Evolutionary conservation across 129 eudicot genomes (phyloP), one percentile per base, ranked within the genome.

Genomic region (Tanacetum coccineum): DNA sequence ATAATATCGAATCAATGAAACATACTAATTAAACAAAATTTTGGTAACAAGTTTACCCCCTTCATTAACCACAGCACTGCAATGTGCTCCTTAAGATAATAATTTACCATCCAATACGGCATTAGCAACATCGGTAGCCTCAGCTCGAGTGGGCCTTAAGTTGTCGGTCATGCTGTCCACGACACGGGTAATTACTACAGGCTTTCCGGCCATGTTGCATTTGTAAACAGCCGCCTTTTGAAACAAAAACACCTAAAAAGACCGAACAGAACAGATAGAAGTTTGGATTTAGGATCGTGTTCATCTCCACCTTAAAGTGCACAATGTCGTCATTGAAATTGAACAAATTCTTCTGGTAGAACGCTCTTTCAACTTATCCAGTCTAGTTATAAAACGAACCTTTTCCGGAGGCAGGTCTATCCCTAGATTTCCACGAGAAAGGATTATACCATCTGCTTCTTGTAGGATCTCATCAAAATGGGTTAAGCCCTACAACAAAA

Each of bases 151-250:
- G 53, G 93, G 96, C 62, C 96, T 81, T 47, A 85, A 74, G 85
- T 88, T 88, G 80, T 83, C 96, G 1, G 96, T 88, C 96, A 88
- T 88, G 66, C 93, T 88, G 80, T 88, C 96, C 7, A 88, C 96
- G 48, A 88, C 92, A 58, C 87, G 92, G 46, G 89, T 88, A 50
- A 88, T 82, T 63, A 85, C 96, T 9, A 84, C 93, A 20, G 96
- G 89, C 78, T 88, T 88, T 69, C 96, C 96, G 54, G 93, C 96
- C 83, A 85, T 81, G 72, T 88, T 88, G 59, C 93, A 85, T 81
- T 83, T 88, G 83, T 88, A 75, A 74, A 88, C 70, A 59, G 87
- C 92, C 49, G 83, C 82, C 72, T 88, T 88, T 70, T 85, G 93
- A 75, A 78, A 85, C 73, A 88, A 66, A 72, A 85, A 82, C 20